Conservation (phyloP, 345 rosid genomes). For the Eucalyptus erythrocorys region DNA sequence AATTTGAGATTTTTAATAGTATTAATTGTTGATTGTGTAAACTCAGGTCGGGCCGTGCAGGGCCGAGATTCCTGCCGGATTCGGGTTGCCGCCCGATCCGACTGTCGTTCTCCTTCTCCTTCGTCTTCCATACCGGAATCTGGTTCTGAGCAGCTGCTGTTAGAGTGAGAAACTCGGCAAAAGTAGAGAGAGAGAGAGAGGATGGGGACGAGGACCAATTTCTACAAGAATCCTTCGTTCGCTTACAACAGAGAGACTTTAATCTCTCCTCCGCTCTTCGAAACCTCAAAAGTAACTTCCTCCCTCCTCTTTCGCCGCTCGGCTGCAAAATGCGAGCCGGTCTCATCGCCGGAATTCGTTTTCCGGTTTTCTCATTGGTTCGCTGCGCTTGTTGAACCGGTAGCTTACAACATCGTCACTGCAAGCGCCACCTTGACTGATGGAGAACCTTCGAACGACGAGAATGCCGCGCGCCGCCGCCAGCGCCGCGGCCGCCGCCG, state of each 20-base stretch:
- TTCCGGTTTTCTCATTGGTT: neutral
- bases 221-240: conserved; percentile 52
- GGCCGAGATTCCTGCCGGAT: neutral
- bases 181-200: neutral
- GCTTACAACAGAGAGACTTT: conserved; percentile 41
- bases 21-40: neutral
- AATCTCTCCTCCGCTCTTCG: conserved; percentile 48
- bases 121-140: neutral
- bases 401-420: conserved; percentile 48
- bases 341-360: neutral
- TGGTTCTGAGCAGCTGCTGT: neutral
- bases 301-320: neutral
- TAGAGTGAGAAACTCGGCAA: neutral
- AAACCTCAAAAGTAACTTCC: conserved; percentile 31
- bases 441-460: neutral
- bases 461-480: conserved; percentile 1
- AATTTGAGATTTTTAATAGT: neutral
- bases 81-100: neutral
- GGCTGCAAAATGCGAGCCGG: neutral
- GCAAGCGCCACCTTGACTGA: conserved; percentile 26
- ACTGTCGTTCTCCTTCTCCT: neutral
- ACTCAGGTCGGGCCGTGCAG: neutral
- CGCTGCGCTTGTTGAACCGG: neutral
- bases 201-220: conserved; percentile 47
- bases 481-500: conserved; percentile 30